Evolutionary conservation across 768 basidiomycete genomes (phyloP), one percentile per base, ranked within the genome.

Genomic region (Arthromyces matolae): DNA sequence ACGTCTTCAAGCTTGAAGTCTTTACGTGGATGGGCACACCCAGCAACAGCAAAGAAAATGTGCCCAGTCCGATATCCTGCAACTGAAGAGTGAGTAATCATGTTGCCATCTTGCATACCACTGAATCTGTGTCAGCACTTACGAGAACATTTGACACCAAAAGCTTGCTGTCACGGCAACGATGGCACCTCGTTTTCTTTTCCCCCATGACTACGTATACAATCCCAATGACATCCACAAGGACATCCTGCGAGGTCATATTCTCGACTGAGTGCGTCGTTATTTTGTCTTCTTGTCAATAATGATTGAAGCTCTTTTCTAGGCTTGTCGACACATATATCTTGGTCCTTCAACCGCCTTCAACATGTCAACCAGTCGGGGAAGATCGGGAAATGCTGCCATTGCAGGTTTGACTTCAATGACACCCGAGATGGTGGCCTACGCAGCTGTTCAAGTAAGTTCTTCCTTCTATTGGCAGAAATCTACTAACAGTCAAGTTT

Each of bases 401-500:
- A 32, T 56, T 10, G 38, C 49, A 5, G 44, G 53, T 5, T 25
- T 58, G 8, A 47, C 42, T 5, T 12, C 20, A 10, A 49, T 60
- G 19, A 60, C 36, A 19, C 43, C 55, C 12, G 41, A 41, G 10
- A 28, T 47, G 6, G 45, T 63, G 23, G 56, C 57, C 6, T 61
- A 61, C 35, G 18, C 49, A 5, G 62, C 53, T 3, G 42, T 54
- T 9, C 60, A 60, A 52, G 57, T 60, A 43, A 14, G 47, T 25
- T 45, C 23, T 13, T n/a, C 2, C 39, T 35, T 16, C 2, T 38
- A 29, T 40, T 45, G 19, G 24, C 27, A 5, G n/a, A n/a, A n/a
- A n/a, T n/a, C 13, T 13, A 22, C 32, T 41, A n/a, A 40, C n/a
- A 36, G 33, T 10, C 32, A 4, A n/a, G n/a, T n/a, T 9, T 23